Percentiles rank a stretch among this genome's conserved stretches.
These are phyloP conservation scores for Lunularia cruciata DNA, from an alignment of 225 moss, liverwort and hornwort genomes.

Conservation along the genomic window DNA sequence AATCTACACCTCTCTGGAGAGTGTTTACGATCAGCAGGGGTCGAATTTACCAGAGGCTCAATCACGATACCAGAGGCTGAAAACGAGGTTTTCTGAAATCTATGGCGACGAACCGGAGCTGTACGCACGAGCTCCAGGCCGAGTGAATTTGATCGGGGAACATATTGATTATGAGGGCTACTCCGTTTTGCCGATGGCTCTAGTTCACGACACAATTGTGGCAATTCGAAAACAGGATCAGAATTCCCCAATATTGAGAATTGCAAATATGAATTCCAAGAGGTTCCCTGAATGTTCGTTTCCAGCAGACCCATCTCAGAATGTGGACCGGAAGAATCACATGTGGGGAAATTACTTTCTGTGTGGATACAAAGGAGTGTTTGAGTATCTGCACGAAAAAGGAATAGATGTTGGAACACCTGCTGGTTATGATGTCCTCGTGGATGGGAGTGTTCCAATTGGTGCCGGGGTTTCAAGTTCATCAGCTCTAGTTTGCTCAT, in stretches of 20 bases:
- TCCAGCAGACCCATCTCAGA: constrained; percentile 70
- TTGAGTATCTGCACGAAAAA: constrained; percentile 73
- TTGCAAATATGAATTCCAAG: constrained; percentile 59
- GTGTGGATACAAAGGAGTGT: constrained; percentile 95
- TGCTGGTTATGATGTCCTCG: constrained; percentile 63
- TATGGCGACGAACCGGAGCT: constrained; percentile 75
- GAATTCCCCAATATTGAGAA: constrained; percentile 46
- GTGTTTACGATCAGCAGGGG: constrained; percentile 71
- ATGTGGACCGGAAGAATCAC: constrained; percentile 71
- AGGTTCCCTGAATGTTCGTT: constrained; percentile 62
- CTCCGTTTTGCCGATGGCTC: constrained; percentile 96
- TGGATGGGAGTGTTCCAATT: constrained; percentile 85
- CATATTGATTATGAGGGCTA: constrained; percentile 99
- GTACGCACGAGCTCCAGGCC: constrained; percentile 83
- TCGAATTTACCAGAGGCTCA: constrained; percentile 42
- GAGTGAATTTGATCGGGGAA: constrained; percentile 96
- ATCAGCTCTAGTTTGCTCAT: constrained; percentile 93
- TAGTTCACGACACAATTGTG: constrained; percentile 89
- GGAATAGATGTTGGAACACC: constrained; percentile 39
- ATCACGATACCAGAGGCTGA: constrained; percentile 59
- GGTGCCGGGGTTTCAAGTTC: constrained; percentile 85
- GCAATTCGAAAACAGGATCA: constrained; percentile 62
- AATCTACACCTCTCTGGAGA: constrained; percentile 52
- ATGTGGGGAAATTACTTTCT: constrained; percentile 94
- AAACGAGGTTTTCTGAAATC: constrained; percentile 50